phyloP scores from a whole-genome alignment of 2,329 filamentous ascomycete species.

The Phaeosphaeria sp. region DNA sequence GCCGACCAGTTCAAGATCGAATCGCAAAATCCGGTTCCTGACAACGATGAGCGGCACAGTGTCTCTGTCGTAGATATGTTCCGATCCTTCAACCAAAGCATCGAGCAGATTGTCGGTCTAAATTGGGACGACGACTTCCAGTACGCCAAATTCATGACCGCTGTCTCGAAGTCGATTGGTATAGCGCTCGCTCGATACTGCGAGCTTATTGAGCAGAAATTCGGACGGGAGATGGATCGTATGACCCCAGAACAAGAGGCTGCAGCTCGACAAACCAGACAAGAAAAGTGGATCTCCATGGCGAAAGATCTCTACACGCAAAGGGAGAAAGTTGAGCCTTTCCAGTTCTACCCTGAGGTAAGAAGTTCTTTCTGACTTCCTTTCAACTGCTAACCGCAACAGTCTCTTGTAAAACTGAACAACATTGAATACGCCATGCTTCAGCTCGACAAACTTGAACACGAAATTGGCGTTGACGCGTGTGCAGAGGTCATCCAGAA shows the following conservation, averaged over 20 bases:
- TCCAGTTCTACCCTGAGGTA: conserved; percentile 94
- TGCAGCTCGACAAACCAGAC: conserved; percentile 76
- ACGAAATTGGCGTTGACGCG: conserved; percentile 86
- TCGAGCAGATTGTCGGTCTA: conserved; percentile 83
- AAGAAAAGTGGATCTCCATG: conserved; percentile 91
- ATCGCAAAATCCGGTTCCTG: conserved; percentile 66
- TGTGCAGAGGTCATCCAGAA: conserved; percentile 83
- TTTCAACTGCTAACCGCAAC: conserved; percentile 6
- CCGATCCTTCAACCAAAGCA: conserved; percentile 88
- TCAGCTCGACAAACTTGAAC: conserved; percentile 88
- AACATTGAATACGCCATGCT: conserved; percentile 95
- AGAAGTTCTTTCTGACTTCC: conserved; percentile 30
- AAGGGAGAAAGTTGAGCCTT: conserved; percentile 93
- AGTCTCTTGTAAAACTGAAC: conserved; percentile 98
- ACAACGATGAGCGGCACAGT: conserved; percentile 88
- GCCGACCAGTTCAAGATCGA: conserved; percentile 86
- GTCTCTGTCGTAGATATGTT: conserved; percentile 94
- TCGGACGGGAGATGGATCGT: conserved; percentile 91
- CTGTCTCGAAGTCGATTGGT: conserved; percentile 83
- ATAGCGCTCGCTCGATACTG: conserved; percentile 87
- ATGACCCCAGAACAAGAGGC: conserved; percentile 86
- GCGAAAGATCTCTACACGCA: conserved; percentile 92
- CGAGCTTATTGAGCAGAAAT: conserved; percentile 84
- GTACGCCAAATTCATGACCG: conserved; percentile 96
- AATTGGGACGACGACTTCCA: conserved; percentile 94